A percentile compares a stretch with the other conserved stretches of the same genome.
These are phyloP conservation scores for Saturnispora gosingensis DNA, from an alignment of 805 yeast species.

Conservation along the genomic window DNA sequence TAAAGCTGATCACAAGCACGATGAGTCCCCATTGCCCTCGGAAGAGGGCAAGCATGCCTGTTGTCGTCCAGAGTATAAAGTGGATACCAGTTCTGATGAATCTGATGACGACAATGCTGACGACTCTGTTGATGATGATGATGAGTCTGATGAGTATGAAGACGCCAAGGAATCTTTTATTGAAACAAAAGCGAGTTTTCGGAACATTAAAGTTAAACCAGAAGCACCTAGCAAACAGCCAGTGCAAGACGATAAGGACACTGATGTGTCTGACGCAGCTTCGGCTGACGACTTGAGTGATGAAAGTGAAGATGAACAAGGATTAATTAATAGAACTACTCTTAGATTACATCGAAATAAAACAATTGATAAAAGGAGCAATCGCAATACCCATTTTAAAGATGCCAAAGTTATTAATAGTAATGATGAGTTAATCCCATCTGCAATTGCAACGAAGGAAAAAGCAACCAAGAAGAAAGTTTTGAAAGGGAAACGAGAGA, in stretches of 20 bases:
- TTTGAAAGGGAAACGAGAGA: neutral
- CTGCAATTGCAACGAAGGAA: slow-evolving; percentile 3
- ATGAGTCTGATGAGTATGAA: neutral
- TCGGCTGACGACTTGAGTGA: slow-evolving; percentile 7
- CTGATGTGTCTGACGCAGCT: neutral
- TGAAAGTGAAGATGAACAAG: slow-evolving; percentile 4
- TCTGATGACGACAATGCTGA: neutral
- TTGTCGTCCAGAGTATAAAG: slow-evolving; percentile 5
- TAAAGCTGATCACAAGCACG: neutral
- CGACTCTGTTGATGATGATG: neutral
- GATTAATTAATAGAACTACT: slow-evolving; percentile 3
- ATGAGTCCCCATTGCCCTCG: neutral
- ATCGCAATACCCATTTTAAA: slow-evolving; percentile 1
- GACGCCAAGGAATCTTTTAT: neutral
- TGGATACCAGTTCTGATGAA: neutral
- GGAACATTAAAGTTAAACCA: neutral
- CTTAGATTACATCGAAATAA: slow-evolving; percentile 4
- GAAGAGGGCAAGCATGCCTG: slow-evolving; percentile 6
- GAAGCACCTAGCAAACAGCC: neutral
- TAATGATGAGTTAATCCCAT: slow-evolving; percentile 7
- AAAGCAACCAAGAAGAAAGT: neutral
- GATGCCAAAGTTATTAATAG: slow-evolving; percentile 1
- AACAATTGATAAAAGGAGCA: neutral
- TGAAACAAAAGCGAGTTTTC: neutral
- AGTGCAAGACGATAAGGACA: neutral